Evolutionary conservation across 768 basidiomycete genomes (phyloP), one percentile per base, ranked within the genome.

Genomic region (Pulveroboletus sp.): DNA sequence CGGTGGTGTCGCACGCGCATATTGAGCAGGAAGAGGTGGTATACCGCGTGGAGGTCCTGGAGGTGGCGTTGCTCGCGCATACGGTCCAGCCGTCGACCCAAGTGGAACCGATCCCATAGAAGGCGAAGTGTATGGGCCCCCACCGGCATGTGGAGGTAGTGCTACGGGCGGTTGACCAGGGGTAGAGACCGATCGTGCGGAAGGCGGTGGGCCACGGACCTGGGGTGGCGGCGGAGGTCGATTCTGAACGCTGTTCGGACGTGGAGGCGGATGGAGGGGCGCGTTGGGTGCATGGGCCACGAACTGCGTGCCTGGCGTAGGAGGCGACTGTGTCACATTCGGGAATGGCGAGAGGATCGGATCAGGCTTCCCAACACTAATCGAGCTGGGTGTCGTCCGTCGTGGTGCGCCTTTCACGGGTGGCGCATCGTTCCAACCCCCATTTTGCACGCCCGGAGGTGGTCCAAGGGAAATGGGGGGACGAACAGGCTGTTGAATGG

Each of bases 391-490:
- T 1, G 73, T 29, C 14, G 40, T 72, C 22, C 84, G 82, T 35
- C 76, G 67, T 16, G 77, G 65, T 9, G 71, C 63, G 23, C 40
- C 40, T 14, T 72, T 56, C 12, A 73, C 63, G 4, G 36, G 17
- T 0, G 92, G 93, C 0, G 92, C 83, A 67, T 97, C 94, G 59
- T 97, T 97, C 93, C 93, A 97, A 0, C 92, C 92, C 14, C 85
- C 80, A 24, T 83, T 83, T 43, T 86, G 86, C 24, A 73, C 71
- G 36, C 83, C 80, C 26, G 82, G 83, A 4, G 82, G 79, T 1
- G 86, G 79, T 1, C 80, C 76, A 41, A 72, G 68, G 6, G 75
- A 63, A 7, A 66, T 59, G 1, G 63, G 56, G 29, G 64, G 78
- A 36, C 80, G 75, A 3, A 76, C 76, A 10, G 77, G 77, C 9